phyloP scores from a whole-genome alignment of 2,329 filamentous ascomycete genomes.

The Pezicula radicicola region DNA sequence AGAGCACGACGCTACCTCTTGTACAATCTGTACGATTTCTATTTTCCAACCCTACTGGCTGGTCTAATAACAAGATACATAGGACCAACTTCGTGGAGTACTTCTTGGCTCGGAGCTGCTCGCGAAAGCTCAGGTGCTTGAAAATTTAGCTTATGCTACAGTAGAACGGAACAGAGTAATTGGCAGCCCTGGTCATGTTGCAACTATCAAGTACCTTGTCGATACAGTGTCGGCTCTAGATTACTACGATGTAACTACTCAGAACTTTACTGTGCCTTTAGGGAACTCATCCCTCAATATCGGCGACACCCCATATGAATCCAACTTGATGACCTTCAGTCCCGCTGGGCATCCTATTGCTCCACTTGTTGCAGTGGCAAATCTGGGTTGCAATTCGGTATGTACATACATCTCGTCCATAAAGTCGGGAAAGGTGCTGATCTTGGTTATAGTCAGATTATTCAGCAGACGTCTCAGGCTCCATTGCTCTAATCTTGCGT shows the following conservation, averaged over 20 bases:
- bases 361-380: constrained; percentile 10
- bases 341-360: constrained; percentile 10
- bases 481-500: constrained; percentile 66
- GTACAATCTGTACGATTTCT: background rate
- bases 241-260: constrained; percentile 42
- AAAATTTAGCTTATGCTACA: constrained; percentile 40
- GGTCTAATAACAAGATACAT: background rate
- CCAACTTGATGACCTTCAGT: constrained; percentile 8
- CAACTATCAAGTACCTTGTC: constrained; percentile 42
- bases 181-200: constrained; percentile 41
- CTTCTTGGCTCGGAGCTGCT: constrained; percentile 28
- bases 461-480: constrained; percentile 51
- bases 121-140: constrained; percentile 40
- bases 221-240: constrained; percentile 33
- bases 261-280: constrained; percentile 33
- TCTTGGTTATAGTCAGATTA: constrained; percentile 47
- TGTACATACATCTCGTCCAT: background rate
- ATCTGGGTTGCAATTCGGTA: constrained; percentile 14
- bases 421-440: background rate
- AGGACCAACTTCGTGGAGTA: constrained; percentile 2
- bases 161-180: constrained; percentile 39
- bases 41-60: no score
- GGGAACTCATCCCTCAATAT: constrained; percentile 7
- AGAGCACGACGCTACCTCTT: background rate
- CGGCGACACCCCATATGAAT: constrained; percentile 3